A percentile compares a stretch with the other conserved stretches of the same genome.
Conservation (phyloP, 1,284 basidiomycete species). For the Afroboletus lepidellus region DNA sequence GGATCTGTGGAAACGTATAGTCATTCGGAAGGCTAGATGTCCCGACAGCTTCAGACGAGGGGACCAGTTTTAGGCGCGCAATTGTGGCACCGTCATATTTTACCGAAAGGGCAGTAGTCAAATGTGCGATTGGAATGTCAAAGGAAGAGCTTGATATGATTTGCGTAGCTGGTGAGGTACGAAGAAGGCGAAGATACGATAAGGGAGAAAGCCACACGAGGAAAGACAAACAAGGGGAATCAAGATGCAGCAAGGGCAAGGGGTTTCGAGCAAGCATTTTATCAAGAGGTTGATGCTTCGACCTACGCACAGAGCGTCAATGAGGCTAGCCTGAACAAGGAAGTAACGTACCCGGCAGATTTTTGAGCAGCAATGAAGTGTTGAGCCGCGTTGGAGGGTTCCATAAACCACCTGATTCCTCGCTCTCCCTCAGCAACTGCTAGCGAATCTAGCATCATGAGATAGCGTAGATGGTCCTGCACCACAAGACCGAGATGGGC, state of each 20-base stretch:
- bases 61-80: constrained; percentile 54
- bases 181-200: constrained; percentile 61
- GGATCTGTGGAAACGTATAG: constrained; percentile 19
- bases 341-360: constrained; percentile 15
- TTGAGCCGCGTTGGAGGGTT: constrained; percentile 41
- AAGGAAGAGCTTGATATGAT: constrained; percentile 16
- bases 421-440: constrained; percentile 62
- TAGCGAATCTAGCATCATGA: constrained; percentile 68
- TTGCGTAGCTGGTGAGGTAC: constrained; percentile 32
- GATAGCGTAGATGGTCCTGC: constrained; percentile 59
- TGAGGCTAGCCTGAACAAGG: neutral
- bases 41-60: constrained; percentile 27
- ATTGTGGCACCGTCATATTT: constrained; percentile 49
- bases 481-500: constrained; percentile 45
- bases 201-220: constrained; percentile 65
- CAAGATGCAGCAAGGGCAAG: constrained; percentile 67
- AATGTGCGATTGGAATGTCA: constrained; percentile 52
- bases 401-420: constrained; percentile 73
- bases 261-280: constrained; percentile 39
- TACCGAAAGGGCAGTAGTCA: constrained; percentile 47
- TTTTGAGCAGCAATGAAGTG: constrained; percentile 24
- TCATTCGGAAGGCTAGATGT: constrained; percentile 22
- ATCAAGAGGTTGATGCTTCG: constrained; percentile 27
- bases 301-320: constrained; percentile 13
- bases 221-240: constrained; percentile 66